Evolutionary conservation across 768 basidiomycete genomes (phyloP), one percentile per base, ranked within the genome.

Genomic region (Naematelia aurantialba): DNA sequence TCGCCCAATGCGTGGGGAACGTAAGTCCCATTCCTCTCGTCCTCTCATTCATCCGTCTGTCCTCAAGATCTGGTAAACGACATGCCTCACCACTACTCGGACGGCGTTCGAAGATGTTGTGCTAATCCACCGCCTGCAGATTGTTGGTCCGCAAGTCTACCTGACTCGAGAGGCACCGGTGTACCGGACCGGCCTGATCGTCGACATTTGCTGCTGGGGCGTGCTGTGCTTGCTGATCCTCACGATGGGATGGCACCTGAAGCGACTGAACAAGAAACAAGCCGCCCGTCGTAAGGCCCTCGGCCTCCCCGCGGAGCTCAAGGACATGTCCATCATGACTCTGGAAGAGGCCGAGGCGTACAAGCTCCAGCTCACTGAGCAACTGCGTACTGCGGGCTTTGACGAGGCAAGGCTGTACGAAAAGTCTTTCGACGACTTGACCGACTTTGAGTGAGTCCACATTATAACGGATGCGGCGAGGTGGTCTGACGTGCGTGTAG

Each of bases 81-180:
- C n/a, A n/a, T n/a, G n/a, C n/a, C n/a, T n/a, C n/a, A n/a, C n/a
- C n/a, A n/a, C n/a, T n/a, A n/a, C n/a, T n/a, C n/a, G n/a, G n/a
- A n/a, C n/a, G n/a, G n/a, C n/a, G n/a, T n/a, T n/a, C n/a, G n/a
- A n/a, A n/a, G n/a, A n/a, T n/a, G n/a, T n/a, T n/a, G n/a, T n/a
- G n/a, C n/a, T n/a, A n/a, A n/a, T n/a, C n/a, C 8, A 39, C 34
- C 17, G 8, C 17, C 8, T 39, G 8, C 50, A 52, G 50, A 52
- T 69, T 50, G 48, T 69, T 53, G 72, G 72, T 13, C 72, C 72
- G 21, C 69, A 71, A 44, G 65, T 74, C 53, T 74, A 74, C 60
- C 59, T 71, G 25, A 42, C 65, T 0, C 29, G 49, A 17, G 67
- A 74, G 44, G 62, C 64, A 11, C 72, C 72, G 3, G 22, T 54